phyloP scores from a whole-genome alignment of 83 land plant species.

The Picea engelmannii region DNA sequence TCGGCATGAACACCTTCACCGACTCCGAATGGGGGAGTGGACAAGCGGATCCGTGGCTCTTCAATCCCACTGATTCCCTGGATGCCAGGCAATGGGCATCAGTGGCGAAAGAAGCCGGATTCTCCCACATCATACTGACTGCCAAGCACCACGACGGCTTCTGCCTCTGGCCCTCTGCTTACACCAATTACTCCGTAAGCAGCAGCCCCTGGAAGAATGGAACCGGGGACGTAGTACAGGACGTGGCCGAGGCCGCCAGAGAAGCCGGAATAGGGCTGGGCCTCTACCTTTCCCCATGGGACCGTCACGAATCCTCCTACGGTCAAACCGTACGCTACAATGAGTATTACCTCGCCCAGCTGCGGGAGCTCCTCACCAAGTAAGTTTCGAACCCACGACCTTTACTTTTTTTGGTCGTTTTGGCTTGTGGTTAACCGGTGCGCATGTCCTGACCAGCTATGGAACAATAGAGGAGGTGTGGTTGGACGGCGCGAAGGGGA shows the following conservation, averaged over 20 bases:
- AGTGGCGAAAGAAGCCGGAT: slow-evolving; percentile 71
- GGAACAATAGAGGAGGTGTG: slow-evolving; percentile 84
- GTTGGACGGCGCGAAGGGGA: slow-evolving; percentile 93
- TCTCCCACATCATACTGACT: slow-evolving; percentile 77
- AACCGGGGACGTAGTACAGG: slow-evolving; percentile 78
- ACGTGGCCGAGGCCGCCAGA: slow-evolving; percentile 69
- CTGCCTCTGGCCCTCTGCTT: slow-evolving; percentile 92
- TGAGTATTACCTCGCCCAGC: slow-evolving; percentile 80
- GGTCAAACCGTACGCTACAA: slow-evolving; percentile 76
- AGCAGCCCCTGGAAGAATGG: slow-evolving; percentile 73
- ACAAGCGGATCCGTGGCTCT: slow-evolving; percentile 64
- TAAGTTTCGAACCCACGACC: slow-evolving; percentile 14
- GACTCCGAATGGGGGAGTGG: slow-evolving; percentile 90
- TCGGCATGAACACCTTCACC: slow-evolving; percentile 97
- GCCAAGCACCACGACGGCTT: slow-evolving; percentile 98
- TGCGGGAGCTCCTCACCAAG: slow-evolving; percentile 89
- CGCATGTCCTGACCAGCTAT: slow-evolving; percentile 55
- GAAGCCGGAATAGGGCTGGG: slow-evolving; percentile 72
- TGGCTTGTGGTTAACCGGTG: neutral
- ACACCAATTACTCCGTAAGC: slow-evolving; percentile 80
- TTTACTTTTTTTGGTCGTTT: neutral
- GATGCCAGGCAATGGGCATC: slow-evolving; percentile 80
- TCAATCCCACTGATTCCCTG: slow-evolving; percentile 55
- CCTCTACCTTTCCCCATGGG: slow-evolving; percentile 96
- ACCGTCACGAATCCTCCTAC: slow-evolving; percentile 77